Evolutionary conservation across 352 stramenopile species (phyloP).

Genomic region (Phytophthora colocasiae): DNA sequence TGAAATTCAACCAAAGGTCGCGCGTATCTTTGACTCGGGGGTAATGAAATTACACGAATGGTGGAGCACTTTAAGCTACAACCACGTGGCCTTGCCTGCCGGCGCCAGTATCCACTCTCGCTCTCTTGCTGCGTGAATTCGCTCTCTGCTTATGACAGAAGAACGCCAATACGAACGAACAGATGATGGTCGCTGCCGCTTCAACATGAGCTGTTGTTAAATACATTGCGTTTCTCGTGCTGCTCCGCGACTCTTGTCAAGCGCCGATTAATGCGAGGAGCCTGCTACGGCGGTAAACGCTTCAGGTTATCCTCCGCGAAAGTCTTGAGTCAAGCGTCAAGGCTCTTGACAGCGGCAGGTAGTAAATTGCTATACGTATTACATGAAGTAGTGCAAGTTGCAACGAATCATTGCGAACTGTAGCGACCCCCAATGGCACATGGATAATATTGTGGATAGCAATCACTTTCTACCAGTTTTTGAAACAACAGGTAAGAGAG

Average conservation of each 20-base stretch:
- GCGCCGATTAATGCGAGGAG: neutral
- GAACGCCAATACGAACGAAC: neutral
- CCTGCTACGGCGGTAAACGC: constrained; percentile 14
- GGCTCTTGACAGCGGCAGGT: no score
- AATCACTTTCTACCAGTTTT: no score
- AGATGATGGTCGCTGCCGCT: constrained; percentile 14
- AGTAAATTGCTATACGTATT: no score
- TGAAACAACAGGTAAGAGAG: no score
- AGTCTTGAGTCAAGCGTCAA: neutral
- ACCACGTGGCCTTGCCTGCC: constrained; percentile 3
- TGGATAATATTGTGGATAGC: no score
- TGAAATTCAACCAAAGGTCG: constrained; percentile 28
- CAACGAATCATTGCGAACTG: no score
- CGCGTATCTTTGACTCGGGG: constrained; percentile 28
- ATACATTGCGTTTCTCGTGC: constrained; percentile 39
- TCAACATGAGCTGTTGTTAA: constrained; percentile 38
- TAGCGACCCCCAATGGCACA: no score
- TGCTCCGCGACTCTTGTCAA: constrained; percentile 11
- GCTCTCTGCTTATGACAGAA: neutral
- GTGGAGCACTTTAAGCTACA: neutral
- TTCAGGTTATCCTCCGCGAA: neutral
- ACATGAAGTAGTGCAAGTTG: no score
- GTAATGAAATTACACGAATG: constrained; percentile 14
- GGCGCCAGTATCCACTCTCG: neutral
- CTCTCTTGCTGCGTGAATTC: neutral